phyloP scores from a whole-genome alignment of 2,329 filamentous ascomycete species.

The Nemania serpens region DNA sequence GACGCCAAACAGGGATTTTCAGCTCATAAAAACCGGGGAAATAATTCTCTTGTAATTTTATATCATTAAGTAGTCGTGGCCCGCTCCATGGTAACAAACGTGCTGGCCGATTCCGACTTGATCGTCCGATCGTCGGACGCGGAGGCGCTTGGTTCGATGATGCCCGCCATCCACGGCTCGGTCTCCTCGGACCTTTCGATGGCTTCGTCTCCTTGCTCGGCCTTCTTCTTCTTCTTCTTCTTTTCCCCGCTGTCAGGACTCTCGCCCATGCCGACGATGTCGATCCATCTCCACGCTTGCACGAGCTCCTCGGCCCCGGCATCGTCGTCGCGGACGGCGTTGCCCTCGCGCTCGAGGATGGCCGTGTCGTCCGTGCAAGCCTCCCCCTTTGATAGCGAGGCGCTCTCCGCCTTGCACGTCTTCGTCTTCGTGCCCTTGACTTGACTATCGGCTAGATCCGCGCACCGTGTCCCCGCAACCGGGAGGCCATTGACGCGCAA shows the following conservation, averaged over 20 bases:
- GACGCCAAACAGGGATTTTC: not conserved
- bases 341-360: constrained; percentile 54
- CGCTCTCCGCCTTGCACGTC: constrained; percentile 38
- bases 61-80: not conserved
- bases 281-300: constrained; percentile 58
- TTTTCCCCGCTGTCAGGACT: not conserved
- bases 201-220: constrained; percentile 21
- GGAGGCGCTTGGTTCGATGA: constrained; percentile 41
- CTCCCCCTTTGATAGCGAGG: constrained; percentile 24
- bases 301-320: constrained; percentile 38
- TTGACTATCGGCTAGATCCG: constrained; percentile 51
- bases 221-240: constrained; percentile 19
- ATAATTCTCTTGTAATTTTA: not conserved
- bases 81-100: constrained; percentile 10
- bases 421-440: not conserved
- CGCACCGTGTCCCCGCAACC: constrained; percentile 49
- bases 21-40: not conserved
- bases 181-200: constrained; percentile 31
- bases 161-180: constrained; percentile 44
- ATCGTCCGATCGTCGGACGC: constrained; percentile 4
- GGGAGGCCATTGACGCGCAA: constrained; percentile 55
- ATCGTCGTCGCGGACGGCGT: constrained; percentile 28
- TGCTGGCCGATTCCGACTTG: not conserved
- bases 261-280: constrained; percentile 54
- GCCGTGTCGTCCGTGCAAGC: constrained; percentile 50